Evolutionary conservation across 306 rosid genomes (phyloP).

Genomic region (Vachellia collinsii): DNA sequence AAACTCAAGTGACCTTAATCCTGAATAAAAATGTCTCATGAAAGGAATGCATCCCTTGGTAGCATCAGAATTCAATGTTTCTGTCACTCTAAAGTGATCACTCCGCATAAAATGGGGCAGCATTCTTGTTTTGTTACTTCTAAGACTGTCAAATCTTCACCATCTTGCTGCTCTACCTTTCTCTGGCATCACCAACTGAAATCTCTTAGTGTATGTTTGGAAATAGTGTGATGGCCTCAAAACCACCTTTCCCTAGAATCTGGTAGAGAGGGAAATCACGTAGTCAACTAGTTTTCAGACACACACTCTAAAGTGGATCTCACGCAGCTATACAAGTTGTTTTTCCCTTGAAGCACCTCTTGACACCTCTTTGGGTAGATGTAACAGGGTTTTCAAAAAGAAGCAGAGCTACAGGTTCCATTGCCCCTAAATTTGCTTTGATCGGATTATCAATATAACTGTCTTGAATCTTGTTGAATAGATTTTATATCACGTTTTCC

Average conservation of each 20-base stretch:
- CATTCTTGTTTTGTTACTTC: neutral
- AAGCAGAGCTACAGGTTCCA: constrained; percentile 2
- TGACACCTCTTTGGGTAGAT: constrained; percentile 7
- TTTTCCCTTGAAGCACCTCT: neutral
- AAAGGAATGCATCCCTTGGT: constrained; percentile 14
- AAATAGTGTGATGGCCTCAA: neutral
- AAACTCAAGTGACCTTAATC: constrained; percentile 11
- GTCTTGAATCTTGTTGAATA: neutral
- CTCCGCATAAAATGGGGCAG: neutral
- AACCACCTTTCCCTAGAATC: neutral
- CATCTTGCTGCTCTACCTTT: constrained; percentile 15
- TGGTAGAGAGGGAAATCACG: neutral
- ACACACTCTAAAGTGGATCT: neutral
- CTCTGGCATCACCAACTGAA: constrained; percentile 12
- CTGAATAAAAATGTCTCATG: neutral
- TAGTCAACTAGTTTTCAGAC: neutral
- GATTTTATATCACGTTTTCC: neutral
- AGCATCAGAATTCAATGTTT: neutral
- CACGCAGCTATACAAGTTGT: neutral
- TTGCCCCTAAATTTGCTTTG: constrained; percentile 4
- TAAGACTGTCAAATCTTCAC: constrained; percentile 8
- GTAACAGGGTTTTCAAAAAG: constrained; percentile 4
- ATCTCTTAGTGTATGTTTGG: neutral
- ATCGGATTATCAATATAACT: neutral
- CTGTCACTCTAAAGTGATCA: neutral